Conservation (phyloP, 1,284 basidiomycete species). For the Ustilago loliicola region DNA sequence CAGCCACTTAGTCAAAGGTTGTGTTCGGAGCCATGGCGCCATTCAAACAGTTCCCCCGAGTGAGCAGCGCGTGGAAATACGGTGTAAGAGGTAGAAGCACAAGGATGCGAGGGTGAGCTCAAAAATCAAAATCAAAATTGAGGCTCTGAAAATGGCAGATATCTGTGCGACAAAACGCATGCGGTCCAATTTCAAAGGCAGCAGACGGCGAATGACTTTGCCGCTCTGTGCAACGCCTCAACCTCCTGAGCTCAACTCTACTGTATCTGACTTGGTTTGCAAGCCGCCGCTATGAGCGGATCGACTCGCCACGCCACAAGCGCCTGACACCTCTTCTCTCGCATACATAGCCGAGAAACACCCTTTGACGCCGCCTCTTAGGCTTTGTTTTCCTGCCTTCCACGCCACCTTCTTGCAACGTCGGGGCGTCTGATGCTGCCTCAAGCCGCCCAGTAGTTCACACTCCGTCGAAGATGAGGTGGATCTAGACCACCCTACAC, state of each 20-base stretch:
- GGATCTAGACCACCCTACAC: too few species aligned
- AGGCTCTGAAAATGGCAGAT: neutral
- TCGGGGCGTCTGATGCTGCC: too few species aligned
- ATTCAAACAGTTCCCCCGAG: neutral
- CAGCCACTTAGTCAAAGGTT: neutral
- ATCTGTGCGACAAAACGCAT: neutral
- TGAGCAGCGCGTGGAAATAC: too few species aligned
- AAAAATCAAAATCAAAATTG: neutral
- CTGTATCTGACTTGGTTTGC: too few species aligned
- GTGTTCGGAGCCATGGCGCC: too few species aligned
- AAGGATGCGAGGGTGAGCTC: neutral
- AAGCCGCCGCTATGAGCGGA: neutral
- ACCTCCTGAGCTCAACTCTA: too few species aligned
- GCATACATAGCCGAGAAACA: constrained; percentile 18
- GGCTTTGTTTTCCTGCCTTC: too few species aligned
- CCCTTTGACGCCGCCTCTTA: too few species aligned
- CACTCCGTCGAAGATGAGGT: too few species aligned
- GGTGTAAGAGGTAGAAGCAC: too few species aligned
- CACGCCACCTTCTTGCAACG: too few species aligned
- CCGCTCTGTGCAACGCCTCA: neutral
- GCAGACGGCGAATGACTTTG: constrained; percentile 6
- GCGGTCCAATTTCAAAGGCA: constrained; percentile 1
- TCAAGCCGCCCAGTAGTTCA: too few species aligned
- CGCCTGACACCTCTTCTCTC: neutral
- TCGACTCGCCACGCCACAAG: constrained; percentile 15